A percentile compares a stretch with the other conserved stretches of the same genome.
Evolutionary conservation across 257 asterid genomes (phyloP).

Genomic region (Forsythia suspensa): DNA sequence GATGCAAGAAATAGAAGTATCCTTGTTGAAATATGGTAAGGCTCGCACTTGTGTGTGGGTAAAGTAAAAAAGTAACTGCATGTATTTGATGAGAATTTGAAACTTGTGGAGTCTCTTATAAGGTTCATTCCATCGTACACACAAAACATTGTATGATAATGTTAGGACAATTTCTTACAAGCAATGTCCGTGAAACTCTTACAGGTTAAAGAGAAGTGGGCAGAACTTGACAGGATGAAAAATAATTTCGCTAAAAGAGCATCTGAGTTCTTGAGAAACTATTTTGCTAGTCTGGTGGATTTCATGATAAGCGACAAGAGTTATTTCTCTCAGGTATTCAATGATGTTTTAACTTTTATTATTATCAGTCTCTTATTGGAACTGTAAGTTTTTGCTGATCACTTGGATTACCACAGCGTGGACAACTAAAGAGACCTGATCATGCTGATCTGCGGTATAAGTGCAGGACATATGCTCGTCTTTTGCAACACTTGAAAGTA

Average conservation of each 20-base stretch:
- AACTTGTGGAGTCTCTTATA: conserved; percentile 9
- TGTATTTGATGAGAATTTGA: not conserved
- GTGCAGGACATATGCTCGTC: conserved; percentile 98
- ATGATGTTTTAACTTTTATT: conserved; percentile 21
- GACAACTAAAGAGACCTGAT: conserved; percentile 96
- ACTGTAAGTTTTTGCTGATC: conserved; percentile 16
- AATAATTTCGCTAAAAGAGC: conserved; percentile 81
- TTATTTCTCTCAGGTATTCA: conserved; percentile 89
- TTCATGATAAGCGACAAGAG: conserved; percentile 94
- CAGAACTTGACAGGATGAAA: conserved; percentile 78
- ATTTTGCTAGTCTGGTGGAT: conserved; percentile 95
- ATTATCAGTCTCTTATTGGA: conserved; percentile 18
- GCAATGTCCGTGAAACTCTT: conserved; percentile 27
- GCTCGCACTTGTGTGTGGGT: conserved; percentile 6
- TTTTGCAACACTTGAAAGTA: conserved; percentile 85
- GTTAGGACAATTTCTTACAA: conserved; percentile 18
- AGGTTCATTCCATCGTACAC: conserved; percentile 1
- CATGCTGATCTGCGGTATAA: conserved; percentile 94
- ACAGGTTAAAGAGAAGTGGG: conserved; percentile 89
- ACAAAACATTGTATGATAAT: conserved; percentile 9
- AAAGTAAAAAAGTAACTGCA: not conserved
- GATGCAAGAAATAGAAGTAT: not conserved
- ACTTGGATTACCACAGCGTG: conserved; percentile 62
- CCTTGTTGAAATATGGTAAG: not conserved
- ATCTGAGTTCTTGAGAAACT: conserved; percentile 80